Base-by-base conservation (phyloP, 208 protist genomes). In the Zelonia costaricensis region DNA sequence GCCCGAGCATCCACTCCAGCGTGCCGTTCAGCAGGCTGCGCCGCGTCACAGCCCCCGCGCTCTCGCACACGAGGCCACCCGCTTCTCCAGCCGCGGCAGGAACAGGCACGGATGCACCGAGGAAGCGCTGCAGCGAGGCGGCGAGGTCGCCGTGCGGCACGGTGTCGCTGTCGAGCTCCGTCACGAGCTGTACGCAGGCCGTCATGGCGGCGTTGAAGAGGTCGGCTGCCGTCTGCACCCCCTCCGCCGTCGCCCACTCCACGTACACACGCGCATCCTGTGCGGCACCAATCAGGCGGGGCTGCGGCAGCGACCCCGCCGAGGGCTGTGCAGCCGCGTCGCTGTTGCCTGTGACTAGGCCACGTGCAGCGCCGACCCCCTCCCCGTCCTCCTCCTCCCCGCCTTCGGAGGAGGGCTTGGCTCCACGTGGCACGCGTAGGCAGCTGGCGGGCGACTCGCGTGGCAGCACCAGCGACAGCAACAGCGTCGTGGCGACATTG, bases 1-100 rank as follows among this genome's bases (percentile, higher is more conserved):
- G 48, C 13, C 39, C 36, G 31, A 36, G 52, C n/a, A 90, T 33
- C 73, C 73, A 80, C 2, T 55, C 25, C 43, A 81, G 45, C 18
- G 74, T 55, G 2, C 76, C 79, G 18, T 72, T 61, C 22, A 90
- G 35, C 3, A 86, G 72, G 45, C 55, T 80, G 48, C 70, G 57
- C 13, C 65, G 71, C 3, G 67, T 85, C 27, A 85, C 71, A 2
- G 65, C 52, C n/a, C 62, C 38, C 15, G 59, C 63, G 31, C 68
- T 70, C 38, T 70, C 70, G 45, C 63, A 63, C 20, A 43, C 48
- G 25, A 15, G 16, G 13, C 53, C 23, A 18, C 42, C 52, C 12
- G 51, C 23, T 1, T 31, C 39, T 4, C 44, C 23, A 13, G 18
- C 28, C 2, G 7, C 16, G 12, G 16, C 38, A 4, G 49, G 10